Percentiles rank a stretch among this genome's conserved stretches.
These are phyloP conservation scores for Globisporangium emineosum DNA, from an alignment of 352 stramenopile species.

Conservation along the genomic window DNA sequence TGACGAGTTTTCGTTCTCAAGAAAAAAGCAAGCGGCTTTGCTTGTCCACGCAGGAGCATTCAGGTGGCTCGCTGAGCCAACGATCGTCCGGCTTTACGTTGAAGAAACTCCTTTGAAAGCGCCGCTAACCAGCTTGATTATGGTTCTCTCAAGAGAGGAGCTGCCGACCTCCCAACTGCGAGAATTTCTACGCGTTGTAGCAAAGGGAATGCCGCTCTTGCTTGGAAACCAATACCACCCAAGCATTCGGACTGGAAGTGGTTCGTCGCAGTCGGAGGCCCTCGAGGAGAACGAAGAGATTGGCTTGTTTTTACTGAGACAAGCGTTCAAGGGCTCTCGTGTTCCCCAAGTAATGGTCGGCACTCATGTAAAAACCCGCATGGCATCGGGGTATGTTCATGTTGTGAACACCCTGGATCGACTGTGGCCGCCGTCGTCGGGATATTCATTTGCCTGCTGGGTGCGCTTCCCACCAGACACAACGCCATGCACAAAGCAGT, in stretches of 20 bases:
- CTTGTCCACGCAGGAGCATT: constrained; percentile 56
- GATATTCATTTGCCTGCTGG: constrained; percentile 81
- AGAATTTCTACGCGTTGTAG: constrained; percentile 50
- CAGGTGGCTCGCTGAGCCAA: constrained; percentile 44
- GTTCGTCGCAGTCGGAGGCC: neutral
- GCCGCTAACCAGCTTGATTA: constrained; percentile 36
- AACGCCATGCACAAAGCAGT: neutral
- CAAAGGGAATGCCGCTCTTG: constrained; percentile 45
- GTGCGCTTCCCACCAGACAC: constrained; percentile 39
- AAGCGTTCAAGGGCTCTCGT: constrained; percentile 32
- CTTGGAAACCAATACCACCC: constrained; percentile 27
- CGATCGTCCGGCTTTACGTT: constrained; percentile 35
- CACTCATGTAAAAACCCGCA: constrained; percentile 41
- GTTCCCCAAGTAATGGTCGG: constrained; percentile 58
- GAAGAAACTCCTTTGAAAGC: constrained; percentile 32
- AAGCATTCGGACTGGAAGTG: neutral
- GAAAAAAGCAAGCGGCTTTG: constrained; percentile 40
- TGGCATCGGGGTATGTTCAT: constrained; percentile 63
- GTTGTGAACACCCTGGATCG: constrained; percentile 58
- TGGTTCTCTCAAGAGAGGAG: constrained; percentile 43
- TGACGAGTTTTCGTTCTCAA: constrained; percentile 40
- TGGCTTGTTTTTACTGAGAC: constrained; percentile 44
- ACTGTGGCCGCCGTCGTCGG: constrained; percentile 63
- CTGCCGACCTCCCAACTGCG: constrained; percentile 48
- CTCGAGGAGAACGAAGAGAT: constrained; percentile 23